Base-by-base conservation (phyloP, 192 early-diverging fungal species). In the Linnemannia elongata region DNA sequence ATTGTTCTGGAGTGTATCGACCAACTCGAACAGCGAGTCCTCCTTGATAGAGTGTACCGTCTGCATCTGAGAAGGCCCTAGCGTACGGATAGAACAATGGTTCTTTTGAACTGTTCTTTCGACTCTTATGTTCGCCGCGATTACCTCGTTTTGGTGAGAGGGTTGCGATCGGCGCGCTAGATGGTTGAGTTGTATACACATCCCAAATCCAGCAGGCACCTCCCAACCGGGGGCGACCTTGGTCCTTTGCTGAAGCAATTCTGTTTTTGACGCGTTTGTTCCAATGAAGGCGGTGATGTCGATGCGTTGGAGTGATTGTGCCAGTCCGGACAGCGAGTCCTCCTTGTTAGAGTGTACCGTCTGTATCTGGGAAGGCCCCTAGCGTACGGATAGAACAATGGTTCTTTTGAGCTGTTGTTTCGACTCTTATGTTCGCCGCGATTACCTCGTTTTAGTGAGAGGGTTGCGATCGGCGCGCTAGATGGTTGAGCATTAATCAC, bases 111-210 rank as follows among this genome's bases (percentile, higher is more conserved):
- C 7, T 68, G 45, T 68, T 27, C 47, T 44, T 77, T 77, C 76
- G 69, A 77, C 66, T 77, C 76, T 33, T 69, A 77, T 54, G 68
- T 77, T 47, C 66, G 66, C 76, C 69, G 76, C 66, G 33, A 72
- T 38, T 72, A 68, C 77, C 75, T 76, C 75, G 75, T 76, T 76
- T 66, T 76, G 75, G 75, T 76, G 75, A 76, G 75, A 76, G 75
- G 75, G 57, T 47, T 76, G 75, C 75, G 63, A 57, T 49, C 57
- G 60, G 60, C 75, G 75, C 75, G 75, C 75, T 76, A 76, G 75
- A 52, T 68, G 30, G 75, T 76, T 76, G 75, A 76, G 75, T 66
- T 35, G 55, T 17, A 76, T 68, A 47, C 75, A 76, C 22, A 76
- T 76, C 42, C 47, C 47, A 42, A 76, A 66, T 76, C 75, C 60